Percentiles rank a stretch among this genome's conserved stretches.
Conservation (phyloP, 2,329 filamentous ascomycete genomes). For the Meredithiella fracta region DNA sequence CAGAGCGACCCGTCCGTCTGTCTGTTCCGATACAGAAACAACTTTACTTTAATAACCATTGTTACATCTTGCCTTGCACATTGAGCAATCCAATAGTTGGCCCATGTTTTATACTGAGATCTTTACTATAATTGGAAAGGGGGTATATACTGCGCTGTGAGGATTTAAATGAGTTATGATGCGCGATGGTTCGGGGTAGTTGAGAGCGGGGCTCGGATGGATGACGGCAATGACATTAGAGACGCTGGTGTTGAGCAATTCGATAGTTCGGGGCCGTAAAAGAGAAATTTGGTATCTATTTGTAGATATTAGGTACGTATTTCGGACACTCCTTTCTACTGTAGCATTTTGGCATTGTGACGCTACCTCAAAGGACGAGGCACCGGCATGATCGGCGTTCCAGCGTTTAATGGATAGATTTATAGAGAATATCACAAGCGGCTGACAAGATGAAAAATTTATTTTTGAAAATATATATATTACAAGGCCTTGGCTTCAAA, state of each 20-base stretch:
- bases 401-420: not conserved
- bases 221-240: not conserved
- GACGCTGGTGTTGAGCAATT: not conserved
- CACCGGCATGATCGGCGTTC: not conserved
- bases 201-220: not conserved
- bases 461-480: too few relatives aligned
- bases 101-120: not conserved
- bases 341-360: not conserved
- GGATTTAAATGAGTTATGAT: slow-evolving; percentile 1
- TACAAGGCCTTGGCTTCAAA: too few relatives aligned
- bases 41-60: not conserved
- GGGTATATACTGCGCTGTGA: not conserved
- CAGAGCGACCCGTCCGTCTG: not conserved
- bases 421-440: not conserved
- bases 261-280: not conserved
- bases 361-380: not conserved
- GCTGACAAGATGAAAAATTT: not conserved
- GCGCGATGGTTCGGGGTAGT: not conserved
- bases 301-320: not conserved
- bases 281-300: not conserved
- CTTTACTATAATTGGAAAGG: slow-evolving; percentile 1
- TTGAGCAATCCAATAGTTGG: not conserved
- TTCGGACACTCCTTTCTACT: not conserved
- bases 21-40: not conserved
- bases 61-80: not conserved